These are phyloP conservation scores for Silene conica DNA, from an alignment of 148 eudicot species.

Conservation along the genomic window DNA sequence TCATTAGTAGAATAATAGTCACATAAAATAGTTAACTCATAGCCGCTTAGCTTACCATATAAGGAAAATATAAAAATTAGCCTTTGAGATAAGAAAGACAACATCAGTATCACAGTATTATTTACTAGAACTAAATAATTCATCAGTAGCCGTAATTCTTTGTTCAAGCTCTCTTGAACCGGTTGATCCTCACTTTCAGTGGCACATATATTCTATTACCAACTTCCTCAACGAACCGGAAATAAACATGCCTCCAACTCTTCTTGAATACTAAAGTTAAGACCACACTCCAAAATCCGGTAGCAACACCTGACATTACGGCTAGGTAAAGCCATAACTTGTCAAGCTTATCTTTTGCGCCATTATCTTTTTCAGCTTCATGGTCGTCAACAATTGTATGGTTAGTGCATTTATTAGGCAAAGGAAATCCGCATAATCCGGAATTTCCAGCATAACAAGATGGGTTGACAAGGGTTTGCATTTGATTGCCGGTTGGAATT, in stretches of 20 bases:
- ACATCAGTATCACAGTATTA: too few relatives aligned
- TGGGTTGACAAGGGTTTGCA: slow-evolving; percentile 25
- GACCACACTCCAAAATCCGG: slow-evolving; percentile 35
- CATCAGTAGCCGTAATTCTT: too few relatives aligned
- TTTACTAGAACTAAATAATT: too few relatives aligned
- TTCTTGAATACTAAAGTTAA: slow-evolving; percentile 21
- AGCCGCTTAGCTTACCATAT: too few relatives aligned
- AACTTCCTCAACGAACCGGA: slow-evolving; percentile 15
- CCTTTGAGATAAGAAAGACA: too few relatives aligned
- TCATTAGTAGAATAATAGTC: too few relatives aligned
- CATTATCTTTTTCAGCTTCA: too few relatives aligned
- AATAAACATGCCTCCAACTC: slow-evolving; percentile 21
- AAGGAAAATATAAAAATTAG: too few relatives aligned
- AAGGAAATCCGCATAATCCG: slow-evolving; percentile 38
- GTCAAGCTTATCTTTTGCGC: slow-evolving; percentile 4
- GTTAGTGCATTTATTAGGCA: slow-evolving; percentile 20
- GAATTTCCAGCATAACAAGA: slow-evolving; percentile 34
- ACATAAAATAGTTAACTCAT: too few relatives aligned
- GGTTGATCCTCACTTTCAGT: background rate
- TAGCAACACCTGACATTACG: slow-evolving; percentile 20
- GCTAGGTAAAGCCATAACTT: slow-evolving; percentile 18
- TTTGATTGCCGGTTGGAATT: slow-evolving; percentile 29
- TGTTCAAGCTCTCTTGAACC: background rate
- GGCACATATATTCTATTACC: slow-evolving; percentile 3
- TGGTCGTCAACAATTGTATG: background rate